These are phyloP conservation scores for Fusarium floridanum DNA, from an alignment of 2,329 filamentous ascomycete species.

Conservation along the genomic window DNA sequence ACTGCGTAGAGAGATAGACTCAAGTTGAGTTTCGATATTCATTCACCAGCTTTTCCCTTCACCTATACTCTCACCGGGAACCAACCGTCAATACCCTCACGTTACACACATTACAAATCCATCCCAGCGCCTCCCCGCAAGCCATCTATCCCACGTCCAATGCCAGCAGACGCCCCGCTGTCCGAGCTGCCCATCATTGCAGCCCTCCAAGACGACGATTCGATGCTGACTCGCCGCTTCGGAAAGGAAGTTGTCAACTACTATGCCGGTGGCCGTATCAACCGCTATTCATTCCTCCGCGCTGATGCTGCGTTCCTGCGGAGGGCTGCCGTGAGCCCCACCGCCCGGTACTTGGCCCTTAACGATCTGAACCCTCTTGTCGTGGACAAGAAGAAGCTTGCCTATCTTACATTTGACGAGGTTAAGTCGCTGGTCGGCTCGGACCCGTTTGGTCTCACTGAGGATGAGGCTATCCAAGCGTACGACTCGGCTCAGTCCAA, in stretches of 20 bases:
- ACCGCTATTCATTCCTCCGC: constrained; percentile 84
- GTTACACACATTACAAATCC: constrained; percentile 33
- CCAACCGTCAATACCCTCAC: background rate
- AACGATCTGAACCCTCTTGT: constrained; percentile 82
- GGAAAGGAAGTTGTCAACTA: constrained; percentile 86
- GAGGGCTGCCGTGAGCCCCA: constrained; percentile 72
- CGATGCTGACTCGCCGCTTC: constrained; percentile 82
- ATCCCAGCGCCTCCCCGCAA: constrained; percentile 11
- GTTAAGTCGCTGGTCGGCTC: constrained; percentile 77
- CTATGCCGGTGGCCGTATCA: constrained; percentile 83
- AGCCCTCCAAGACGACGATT: constrained; percentile 62
- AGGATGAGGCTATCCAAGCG: constrained; percentile 77
- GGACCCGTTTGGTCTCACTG: constrained; percentile 77
- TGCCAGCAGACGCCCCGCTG: constrained; percentile 49
- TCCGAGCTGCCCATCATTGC: constrained; percentile 59
- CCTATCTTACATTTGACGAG: constrained; percentile 76
- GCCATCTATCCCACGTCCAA: constrained; percentile 14
- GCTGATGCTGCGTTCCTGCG: constrained; percentile 77
- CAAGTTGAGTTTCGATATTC: background rate
- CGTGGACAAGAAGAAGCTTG: constrained; percentile 67
- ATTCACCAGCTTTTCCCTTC: background rate
- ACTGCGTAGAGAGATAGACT: background rate
- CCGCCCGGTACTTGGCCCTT: constrained; percentile 81
- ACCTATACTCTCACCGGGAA: background rate
- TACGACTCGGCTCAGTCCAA: constrained; percentile 79